These are phyloP conservation scores for Gracilaria gracilis DNA, from an alignment of 23 red algal genomes.

Conservation along the genomic window DNA sequence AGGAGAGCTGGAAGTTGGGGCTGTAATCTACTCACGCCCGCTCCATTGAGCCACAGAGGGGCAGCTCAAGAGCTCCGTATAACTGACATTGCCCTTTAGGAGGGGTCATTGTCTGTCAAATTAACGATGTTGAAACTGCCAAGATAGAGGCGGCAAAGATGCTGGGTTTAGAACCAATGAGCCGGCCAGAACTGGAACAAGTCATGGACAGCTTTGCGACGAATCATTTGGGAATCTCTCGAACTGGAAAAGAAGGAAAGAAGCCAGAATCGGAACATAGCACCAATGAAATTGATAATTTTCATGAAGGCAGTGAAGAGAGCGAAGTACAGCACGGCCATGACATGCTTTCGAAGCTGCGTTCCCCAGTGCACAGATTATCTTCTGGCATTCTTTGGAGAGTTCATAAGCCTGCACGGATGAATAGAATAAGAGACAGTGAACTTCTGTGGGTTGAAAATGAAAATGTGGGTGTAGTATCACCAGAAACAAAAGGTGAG, in stretches of 20 bases:
- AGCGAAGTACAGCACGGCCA: neutral
- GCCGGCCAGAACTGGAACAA: slow-evolving; percentile 42
- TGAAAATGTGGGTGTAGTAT: slow-evolving; percentile 47
- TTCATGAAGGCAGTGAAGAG: neutral
- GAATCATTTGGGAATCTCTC: slow-evolving; percentile 36
- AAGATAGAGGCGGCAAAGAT: slow-evolving; percentile 33
- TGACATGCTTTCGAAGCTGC: neutral
- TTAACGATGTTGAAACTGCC: slow-evolving; percentile 22
- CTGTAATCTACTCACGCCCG: slow-evolving; percentile 45
- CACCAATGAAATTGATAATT: neutral
- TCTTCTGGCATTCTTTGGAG: slow-evolving; percentile 43
- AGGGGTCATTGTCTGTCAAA: slow-evolving; percentile 28
- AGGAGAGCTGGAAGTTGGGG: slow-evolving; percentile 48
- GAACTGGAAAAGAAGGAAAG: neutral
- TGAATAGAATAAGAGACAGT: slow-evolving; percentile 13
- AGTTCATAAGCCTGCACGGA: slow-evolving; percentile 53
- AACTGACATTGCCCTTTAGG: slow-evolving; percentile 55
- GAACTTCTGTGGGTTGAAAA: slow-evolving; percentile 64
- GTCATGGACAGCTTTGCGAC: slow-evolving; percentile 54
- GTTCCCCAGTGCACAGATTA: neutral
- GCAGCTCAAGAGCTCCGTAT: slow-evolving; percentile 59
- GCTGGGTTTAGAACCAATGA: slow-evolving; percentile 26
- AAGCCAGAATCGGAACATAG: neutral
- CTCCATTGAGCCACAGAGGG: slow-evolving; percentile 49
- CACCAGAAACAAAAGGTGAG: slow-evolving; percentile 32